Evolutionary conservation across 2,329 filamentous ascomycete species (phyloP), one percentile per base, ranked within the genome.

Genomic region (Alternaria sp.): DNA sequence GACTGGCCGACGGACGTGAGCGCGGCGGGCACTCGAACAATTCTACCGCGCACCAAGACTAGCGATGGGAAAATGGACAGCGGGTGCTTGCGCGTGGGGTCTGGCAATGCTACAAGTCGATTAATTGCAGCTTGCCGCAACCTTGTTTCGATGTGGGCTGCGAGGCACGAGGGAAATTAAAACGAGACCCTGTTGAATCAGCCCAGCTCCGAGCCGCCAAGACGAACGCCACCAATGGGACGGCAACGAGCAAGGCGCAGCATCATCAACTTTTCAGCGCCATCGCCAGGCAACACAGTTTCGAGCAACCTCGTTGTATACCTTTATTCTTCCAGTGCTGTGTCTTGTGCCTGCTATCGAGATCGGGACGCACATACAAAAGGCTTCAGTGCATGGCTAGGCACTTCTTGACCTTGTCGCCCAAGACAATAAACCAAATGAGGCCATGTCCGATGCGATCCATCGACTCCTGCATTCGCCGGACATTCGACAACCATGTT

Each of bases 141-240:
- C 52, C 55, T 64, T 60, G 61, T 61, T 68, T 58, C 55, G 58
- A 63, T 57, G 61, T 58, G 55, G 61, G 37, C 34, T 45, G 46
- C 14, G 36, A 36, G 53, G 54, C 60, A 61, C 14, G 36, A 36
- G 53, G 54, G 60, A 61, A 59, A 62, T 63, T 63, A 61, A 58
- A 54, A 54, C 41, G 50, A 54, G 56, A 52, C 41, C 52, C 31
- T 51, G 42, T 44, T 50, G 54, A 52, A 58, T 49, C 46, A 53
- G 57, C 60, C 59, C 52, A 63, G 60, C 51, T 51, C 39, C 49
- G 54, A 62, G 60, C 56, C 56, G 42, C 40, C 36, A 49, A 24
- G 13, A 37, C 49, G 17, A 51, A 59, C 61, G 58, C 62, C 58
- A 64, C 60, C 41, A 56, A 60, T 45, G 36, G 39, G 44, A 46